Percentiles rank a stretch among this genome's conserved stretches.
Evolutionary conservation across 805 yeast species (phyloP).

Genomic region (Zygoascus flipseniorum): DNA sequence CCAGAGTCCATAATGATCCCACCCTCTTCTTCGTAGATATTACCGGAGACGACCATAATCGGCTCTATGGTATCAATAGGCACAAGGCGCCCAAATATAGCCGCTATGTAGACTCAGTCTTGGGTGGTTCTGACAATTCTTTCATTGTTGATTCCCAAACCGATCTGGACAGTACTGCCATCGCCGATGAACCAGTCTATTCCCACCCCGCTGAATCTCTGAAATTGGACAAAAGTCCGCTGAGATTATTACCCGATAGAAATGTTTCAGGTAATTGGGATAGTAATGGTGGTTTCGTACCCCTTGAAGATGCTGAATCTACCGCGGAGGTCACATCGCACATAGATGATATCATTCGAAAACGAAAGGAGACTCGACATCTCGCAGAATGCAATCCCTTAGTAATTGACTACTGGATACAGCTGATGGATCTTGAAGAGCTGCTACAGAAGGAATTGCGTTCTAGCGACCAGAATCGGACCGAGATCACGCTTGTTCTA

Average conservation of each 20-base stretch:
- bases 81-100: conserved; percentile 5
- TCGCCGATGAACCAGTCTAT: background rate
- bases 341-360: background rate
- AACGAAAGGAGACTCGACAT: background rate
- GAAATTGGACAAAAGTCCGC: background rate
- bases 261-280: background rate
- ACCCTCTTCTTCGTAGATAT: background rate
- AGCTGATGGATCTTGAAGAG: background rate
- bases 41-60: conserved; percentile 5
- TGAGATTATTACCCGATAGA: background rate
- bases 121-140: conserved; percentile 1
- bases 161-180: background rate
- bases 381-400: background rate
- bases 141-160: background rate
- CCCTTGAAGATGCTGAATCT: background rate
- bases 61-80: conserved; percentile 4
- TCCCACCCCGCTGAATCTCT: background rate
- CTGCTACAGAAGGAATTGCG: background rate
- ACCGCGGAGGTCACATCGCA: background rate
- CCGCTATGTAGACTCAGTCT: conserved; percentile 1
- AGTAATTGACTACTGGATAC: background rate
- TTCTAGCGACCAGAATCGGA: background rate
- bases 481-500: background rate
- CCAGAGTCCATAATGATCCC: background rate
- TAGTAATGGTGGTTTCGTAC: background rate